Base-by-base conservation (phyloP, 495 filamentous ascomycete genomes). In the Terfezia boudieri region DNA sequence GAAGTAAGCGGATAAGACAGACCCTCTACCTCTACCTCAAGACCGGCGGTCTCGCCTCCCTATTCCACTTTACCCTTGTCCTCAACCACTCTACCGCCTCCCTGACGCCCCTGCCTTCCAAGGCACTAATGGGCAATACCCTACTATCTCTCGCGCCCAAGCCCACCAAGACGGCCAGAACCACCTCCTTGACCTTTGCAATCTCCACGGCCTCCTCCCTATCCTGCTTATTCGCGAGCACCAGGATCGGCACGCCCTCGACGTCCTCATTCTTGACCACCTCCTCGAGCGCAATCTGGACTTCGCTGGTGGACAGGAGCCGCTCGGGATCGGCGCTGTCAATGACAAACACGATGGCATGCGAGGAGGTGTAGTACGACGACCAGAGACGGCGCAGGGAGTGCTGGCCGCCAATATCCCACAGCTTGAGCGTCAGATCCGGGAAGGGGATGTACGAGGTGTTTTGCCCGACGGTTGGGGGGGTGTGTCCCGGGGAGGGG, bases 201-300 rank as follows among this genome's bases (percentile, higher is more conserved):
- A 95, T 92, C 72, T 98, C 92, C 49, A 96, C 83, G 60, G 89
- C 94, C 66, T 96, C 92, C 64, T 98, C 90, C 2, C 89, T 73
- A 67, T 98, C 90, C 68, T 98, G 90, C 67, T 98, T 98, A 65
- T 98, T 98, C 43, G 90, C 90, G 57, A 98, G 68, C 49, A 98
- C 85, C 41, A 98, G 70, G 59, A 98, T 73, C 26, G 90, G 90
- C 54, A 98, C 86, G 4, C 88, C 87, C 52, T 83, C 83, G 12
- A 89, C 84, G 61, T 90, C 85, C 36, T 79, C 73, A 68, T 83
- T 76, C 68, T 85, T 79, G 60, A 98, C 72, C 41, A 96, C 88
- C 61, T 80, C 76, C 50, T 59, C 55, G 17, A 65, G 54, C 9
- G 71, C 71, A 66, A 94, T 88, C 9, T 95, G 71, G 50, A 95